A percentile compares a stretch with the other conserved stretches of the same genome.
Conservation (phyloP, 73 alveolate species). For the Uronychia setigera region DNA sequence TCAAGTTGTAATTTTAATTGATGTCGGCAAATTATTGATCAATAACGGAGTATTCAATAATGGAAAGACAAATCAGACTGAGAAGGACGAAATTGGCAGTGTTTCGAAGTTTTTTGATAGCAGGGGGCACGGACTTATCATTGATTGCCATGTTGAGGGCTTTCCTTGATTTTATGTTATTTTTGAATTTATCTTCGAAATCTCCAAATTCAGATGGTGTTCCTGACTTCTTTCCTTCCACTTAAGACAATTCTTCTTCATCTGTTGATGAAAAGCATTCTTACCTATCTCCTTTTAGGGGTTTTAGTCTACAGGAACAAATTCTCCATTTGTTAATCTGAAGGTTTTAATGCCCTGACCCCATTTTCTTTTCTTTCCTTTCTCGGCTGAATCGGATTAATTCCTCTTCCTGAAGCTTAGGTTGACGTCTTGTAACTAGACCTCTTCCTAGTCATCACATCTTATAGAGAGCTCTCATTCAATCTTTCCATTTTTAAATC, state of each 20-base stretch:
- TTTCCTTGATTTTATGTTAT: background rate
- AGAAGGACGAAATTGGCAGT: conserved; percentile 30
- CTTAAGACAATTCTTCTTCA: conserved; percentile 4
- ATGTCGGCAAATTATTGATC: conserved; percentile 23
- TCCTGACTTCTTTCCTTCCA: background rate
- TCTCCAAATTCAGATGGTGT: conserved; percentile 1
- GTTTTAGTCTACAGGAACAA: conserved; percentile 4
- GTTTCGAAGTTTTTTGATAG: conserved; percentile 13
- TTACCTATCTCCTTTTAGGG: background rate
- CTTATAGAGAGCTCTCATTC: conserved; percentile 8
- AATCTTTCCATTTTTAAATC: too few relatives aligned
- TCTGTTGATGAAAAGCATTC: background rate
- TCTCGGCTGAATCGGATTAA: too few relatives aligned
- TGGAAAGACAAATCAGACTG: conserved; percentile 20
- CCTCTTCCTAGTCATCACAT: background rate
- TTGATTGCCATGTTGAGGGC: background rate
- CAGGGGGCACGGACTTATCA: conserved; percentile 14
- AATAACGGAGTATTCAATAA: conserved; percentile 22
- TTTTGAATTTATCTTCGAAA: conserved; percentile 7
- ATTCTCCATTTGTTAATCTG: conserved; percentile 18
- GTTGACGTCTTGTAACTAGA: background rate
- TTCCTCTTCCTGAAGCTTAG: background rate
- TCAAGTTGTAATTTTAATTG: conserved; percentile 17
- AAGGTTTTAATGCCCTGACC: conserved; percentile 29
- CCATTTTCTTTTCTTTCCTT: conserved; percentile 23